Evolutionary conservation across 2,329 filamentous ascomycete genomes (phyloP).

Genomic region (Alternaria ethzedia): DNA sequence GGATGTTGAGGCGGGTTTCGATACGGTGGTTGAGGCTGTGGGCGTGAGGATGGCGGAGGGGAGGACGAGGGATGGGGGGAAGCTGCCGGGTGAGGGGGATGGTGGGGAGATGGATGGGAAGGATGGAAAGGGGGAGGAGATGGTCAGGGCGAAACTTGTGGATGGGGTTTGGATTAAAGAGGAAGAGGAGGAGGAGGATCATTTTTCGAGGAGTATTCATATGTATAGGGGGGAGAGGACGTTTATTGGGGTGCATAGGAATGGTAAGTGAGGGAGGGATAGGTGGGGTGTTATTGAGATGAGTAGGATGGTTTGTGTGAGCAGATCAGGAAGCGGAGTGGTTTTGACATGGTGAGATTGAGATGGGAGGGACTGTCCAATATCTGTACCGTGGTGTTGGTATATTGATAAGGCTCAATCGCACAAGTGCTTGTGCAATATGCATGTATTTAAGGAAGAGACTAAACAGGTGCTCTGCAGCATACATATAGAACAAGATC

Average conservation of each 20-base stretch:
- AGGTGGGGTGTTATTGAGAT: too few relatives aligned
- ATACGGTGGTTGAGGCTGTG: conserved; percentile 79
- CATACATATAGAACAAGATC: too few relatives aligned
- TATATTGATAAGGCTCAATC: too few relatives aligned
- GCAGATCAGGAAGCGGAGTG: too few relatives aligned
- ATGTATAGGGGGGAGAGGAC: conserved; percentile 44
- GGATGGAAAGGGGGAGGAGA: conserved; percentile 50
- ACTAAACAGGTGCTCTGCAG: too few relatives aligned
- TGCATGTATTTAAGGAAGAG: too few relatives aligned
- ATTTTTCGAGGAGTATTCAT: conserved; percentile 40
- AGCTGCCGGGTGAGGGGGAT: conserved; percentile 58
- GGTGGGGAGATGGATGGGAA: conserved; percentile 38
- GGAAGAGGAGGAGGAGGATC: conserved; percentile 44
- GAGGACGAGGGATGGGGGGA: conserved; percentile 32
- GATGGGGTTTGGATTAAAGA: conserved; percentile 52
- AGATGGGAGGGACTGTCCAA: too few relatives aligned
- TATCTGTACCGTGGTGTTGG: too few relatives aligned
- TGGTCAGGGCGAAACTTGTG: conserved; percentile 43
- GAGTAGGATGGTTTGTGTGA: too few relatives aligned
- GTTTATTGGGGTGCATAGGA: conserved; percentile 42
- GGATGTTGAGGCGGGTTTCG: conserved; percentile 71
- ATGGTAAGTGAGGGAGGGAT: background rate
- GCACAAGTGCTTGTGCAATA: too few relatives aligned
- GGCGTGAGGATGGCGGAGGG: conserved; percentile 62
- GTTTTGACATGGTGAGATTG: too few relatives aligned